Percentiles rank a stretch among this genome's conserved stretches.
Evolutionary conservation across 1,284 basidiomycete species (phyloP).

Genomic region (Lignosus rhinocerotis): DNA sequence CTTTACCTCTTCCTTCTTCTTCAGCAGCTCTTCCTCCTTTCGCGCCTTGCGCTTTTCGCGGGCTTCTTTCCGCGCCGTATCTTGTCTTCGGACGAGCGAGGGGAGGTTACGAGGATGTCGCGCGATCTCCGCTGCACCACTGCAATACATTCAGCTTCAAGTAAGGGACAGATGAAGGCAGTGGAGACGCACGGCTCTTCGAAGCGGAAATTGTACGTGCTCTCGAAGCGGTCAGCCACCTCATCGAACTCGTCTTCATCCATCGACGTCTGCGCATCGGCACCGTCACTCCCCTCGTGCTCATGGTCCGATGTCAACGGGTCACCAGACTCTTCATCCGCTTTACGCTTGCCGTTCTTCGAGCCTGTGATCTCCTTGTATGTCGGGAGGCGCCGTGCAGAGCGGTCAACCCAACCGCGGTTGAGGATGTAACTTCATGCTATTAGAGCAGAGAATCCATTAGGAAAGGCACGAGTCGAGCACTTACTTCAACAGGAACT

Average conservation of each 20-base stretch:
- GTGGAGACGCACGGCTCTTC: constrained; percentile 78
- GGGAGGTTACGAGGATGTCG: constrained; percentile 78
- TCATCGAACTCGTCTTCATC: constrained; percentile 71
- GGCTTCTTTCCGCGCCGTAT: constrained; percentile 80
- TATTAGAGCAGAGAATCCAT: not conserved
- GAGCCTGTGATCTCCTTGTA: constrained; percentile 74
- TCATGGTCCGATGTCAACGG: constrained; percentile 10
- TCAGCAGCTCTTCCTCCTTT: constrained; percentile 76
- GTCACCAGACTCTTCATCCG: constrained; percentile 24
- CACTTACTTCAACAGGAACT: constrained; percentile 89
- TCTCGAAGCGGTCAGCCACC: constrained; percentile 71
- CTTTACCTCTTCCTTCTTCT: constrained; percentile 79
- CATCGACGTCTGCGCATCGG: constrained; percentile 38
- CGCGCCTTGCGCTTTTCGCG: constrained; percentile 75
- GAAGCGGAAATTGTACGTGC: constrained; percentile 92
- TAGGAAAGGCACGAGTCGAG: constrained; percentile 4
- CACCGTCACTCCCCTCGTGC: constrained; percentile 26
- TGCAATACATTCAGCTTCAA: constrained; percentile 31
- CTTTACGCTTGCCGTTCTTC: constrained; percentile 41
- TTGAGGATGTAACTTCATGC: constrained; percentile 86
- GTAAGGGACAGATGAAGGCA: not conserved
- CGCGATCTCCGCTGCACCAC: constrained; percentile 72
- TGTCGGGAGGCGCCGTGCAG: constrained; percentile 72
- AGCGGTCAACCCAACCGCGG: constrained; percentile 91
- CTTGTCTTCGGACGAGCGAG: constrained; percentile 73